phyloP scores from a whole-genome alignment of 495 filamentous ascomycete species.

The Aspergillus sclerotiicarbonarius region DNA sequence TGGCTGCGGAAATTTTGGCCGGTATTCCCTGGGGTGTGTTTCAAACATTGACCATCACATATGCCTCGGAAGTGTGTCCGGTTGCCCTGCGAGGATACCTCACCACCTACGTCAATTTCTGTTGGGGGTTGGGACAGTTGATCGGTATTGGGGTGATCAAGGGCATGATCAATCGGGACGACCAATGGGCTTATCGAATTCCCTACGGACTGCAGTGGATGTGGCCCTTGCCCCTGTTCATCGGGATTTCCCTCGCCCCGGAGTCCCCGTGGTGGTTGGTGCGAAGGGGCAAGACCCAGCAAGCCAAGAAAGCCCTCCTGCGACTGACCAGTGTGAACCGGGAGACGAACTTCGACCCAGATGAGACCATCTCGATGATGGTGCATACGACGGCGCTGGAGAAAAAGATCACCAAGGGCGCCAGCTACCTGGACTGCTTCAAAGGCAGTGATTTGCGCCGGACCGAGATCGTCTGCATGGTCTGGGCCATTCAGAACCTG shows the following conservation, averaged over 20 bases:
- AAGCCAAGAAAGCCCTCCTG: conserved; percentile 65
- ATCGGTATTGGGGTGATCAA: conserved; percentile 74
- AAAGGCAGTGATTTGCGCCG: conserved; percentile 69
- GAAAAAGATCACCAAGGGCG: conserved; percentile 63
- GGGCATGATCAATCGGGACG: conserved; percentile 54
- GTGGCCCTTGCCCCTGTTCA: conserved; percentile 73
- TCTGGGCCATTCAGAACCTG: conserved; percentile 82
- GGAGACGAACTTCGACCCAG: conserved; percentile 63
- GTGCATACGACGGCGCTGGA: conserved; percentile 76
- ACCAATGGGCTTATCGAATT: conserved; percentile 67
- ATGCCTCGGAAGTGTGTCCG: conserved; percentile 77
- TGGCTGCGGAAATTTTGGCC: conserved; percentile 72
- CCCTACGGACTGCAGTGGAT: conserved; percentile 81
- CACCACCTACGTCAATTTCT: conserved; percentile 80
- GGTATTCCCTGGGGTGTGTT: conserved; percentile 83
- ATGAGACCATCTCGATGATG: conserved; percentile 84
- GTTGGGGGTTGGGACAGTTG: conserved; percentile 76
- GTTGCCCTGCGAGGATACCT: conserved; percentile 69
- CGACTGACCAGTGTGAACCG: conserved; percentile 59
- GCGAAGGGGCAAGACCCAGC: conserved; percentile 62
- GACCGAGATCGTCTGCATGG: conserved; percentile 76
- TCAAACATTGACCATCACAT: conserved; percentile 76
- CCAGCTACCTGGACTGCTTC: conserved; percentile 74
- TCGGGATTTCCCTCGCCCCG: conserved; percentile 69
- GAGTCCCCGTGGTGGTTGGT: conserved; percentile 86